Conservation (phyloP, 2,329 filamentous ascomycete genomes). For the Microcyclospora pomicola region DNA sequence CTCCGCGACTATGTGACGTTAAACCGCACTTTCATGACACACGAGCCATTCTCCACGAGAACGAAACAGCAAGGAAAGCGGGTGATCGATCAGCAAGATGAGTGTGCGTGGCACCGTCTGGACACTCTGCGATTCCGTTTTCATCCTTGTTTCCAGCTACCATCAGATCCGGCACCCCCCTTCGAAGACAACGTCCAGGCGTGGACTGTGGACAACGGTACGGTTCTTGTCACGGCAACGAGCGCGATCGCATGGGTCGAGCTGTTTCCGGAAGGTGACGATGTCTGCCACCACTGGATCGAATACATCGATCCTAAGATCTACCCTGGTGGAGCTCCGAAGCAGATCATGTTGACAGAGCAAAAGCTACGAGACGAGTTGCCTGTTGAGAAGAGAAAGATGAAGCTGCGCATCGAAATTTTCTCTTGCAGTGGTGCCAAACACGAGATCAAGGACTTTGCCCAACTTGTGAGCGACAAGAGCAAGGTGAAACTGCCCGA, state of each 20-base stretch:
- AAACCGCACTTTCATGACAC: conserved; percentile 67
- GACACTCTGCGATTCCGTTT: conserved; percentile 79
- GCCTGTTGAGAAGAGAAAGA: conserved; percentile 59
- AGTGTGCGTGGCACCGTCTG: conserved; percentile 82
- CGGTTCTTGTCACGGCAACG: conserved; percentile 61
- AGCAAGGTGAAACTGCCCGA: conserved; percentile 62
- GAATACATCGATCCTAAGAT: conserved; percentile 56
- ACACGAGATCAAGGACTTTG: conserved; percentile 65
- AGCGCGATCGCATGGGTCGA: conserved; percentile 79
- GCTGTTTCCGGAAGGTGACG: conserved; percentile 65
- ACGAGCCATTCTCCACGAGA: conserved; percentile 75
- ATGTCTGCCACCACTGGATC: conserved; percentile 65
- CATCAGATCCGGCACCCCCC: conserved; percentile 50
- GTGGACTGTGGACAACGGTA: conserved; percentile 68
- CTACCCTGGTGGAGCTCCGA: conserved; percentile 46
- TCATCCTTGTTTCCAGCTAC: conserved; percentile 79
- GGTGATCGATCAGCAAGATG: conserved; percentile 59
- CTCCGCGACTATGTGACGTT: conserved; percentile 71
- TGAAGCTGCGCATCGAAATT: conserved; percentile 53
- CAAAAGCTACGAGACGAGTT: conserved; percentile 56
- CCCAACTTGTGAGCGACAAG: conserved; percentile 52
- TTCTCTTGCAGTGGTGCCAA: conserved; percentile 64
- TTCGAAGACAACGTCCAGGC: conserved; percentile 68
- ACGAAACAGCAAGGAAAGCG: conserved; percentile 69
- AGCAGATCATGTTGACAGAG: conserved; percentile 63